These are phyloP conservation scores for Candida takata DNA, from an alignment of 805 yeast species.

Conservation along the genomic window DNA sequence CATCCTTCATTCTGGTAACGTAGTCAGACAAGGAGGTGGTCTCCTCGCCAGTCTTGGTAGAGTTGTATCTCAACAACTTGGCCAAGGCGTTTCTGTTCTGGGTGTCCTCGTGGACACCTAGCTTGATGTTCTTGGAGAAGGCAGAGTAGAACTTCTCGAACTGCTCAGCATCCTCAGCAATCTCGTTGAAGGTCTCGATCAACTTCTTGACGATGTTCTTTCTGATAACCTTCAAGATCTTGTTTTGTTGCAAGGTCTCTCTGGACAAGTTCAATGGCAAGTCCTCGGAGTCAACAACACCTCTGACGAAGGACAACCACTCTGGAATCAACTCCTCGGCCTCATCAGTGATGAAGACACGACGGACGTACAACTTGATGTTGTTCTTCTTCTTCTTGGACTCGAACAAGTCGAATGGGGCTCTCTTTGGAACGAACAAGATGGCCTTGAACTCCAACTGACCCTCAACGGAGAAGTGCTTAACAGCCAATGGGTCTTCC, in stretches of 20 bases:
- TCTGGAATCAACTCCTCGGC: slow-evolving; percentile 99
- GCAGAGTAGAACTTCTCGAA: slow-evolving; percentile 98
- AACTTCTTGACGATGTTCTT: slow-evolving; percentile 98
- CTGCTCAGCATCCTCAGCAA: slow-evolving; percentile 98
- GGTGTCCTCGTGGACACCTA: slow-evolving; percentile 98
- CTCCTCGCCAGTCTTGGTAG: slow-evolving; percentile 94
- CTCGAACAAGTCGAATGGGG: slow-evolving; percentile 98
- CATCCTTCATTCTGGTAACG: slow-evolving; percentile 99
- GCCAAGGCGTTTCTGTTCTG: slow-evolving; percentile 96
- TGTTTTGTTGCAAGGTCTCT: slow-evolving; percentile 99
- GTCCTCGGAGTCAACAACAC: slow-evolving; percentile 99
- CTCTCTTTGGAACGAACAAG: slow-evolving; percentile 96
- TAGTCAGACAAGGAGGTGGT: slow-evolving; percentile 91
- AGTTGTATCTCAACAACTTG: slow-evolving; percentile 93
- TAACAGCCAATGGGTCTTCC: slow-evolving; percentile 99
- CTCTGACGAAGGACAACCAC: slow-evolving; percentile 95
- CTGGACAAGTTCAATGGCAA: slow-evolving; percentile 99
- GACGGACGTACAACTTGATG: slow-evolving; percentile 97
- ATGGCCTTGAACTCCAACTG: slow-evolving; percentile 99
- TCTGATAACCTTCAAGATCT: slow-evolving; percentile 98
- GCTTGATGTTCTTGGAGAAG: slow-evolving; percentile 95
- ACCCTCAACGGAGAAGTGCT: slow-evolving; percentile 99
- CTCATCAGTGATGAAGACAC: slow-evolving; percentile 99
- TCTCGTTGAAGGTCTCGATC: slow-evolving; percentile 97
- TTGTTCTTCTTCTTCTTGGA: slow-evolving; percentile 98